These are phyloP conservation scores for Ogataea philodendri DNA, from an alignment of 805 yeast species.

Conservation along the genomic window DNA sequence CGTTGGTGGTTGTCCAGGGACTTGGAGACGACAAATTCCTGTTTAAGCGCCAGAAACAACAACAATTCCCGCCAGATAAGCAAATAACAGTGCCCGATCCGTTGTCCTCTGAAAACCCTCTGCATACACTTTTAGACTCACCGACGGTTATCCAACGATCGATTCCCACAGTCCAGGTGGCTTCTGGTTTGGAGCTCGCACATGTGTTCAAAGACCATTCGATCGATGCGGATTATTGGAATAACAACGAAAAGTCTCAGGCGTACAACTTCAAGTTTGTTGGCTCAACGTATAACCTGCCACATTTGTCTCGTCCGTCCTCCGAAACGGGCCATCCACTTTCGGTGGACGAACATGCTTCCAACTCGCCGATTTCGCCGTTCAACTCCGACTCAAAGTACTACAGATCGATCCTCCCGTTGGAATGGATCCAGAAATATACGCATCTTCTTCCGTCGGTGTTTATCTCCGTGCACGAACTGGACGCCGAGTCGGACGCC, in stretches of 20 bases:
- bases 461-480: conserved; percentile 43
- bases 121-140: conserved; percentile 7
- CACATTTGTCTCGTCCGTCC: conserved; percentile 9
- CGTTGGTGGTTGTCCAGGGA: conserved; percentile 44
- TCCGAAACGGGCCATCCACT: too few relatives aligned
- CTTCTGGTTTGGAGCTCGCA: conserved; percentile 32
- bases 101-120: conserved; percentile 11
- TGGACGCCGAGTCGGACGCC: conserved; percentile 31
- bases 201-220: conserved; percentile 32
- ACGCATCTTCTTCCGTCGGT: conserved; percentile 46
- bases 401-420: conserved; percentile 42
- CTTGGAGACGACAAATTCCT: conserved; percentile 30
- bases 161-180: conserved; percentile 27
- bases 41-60: conserved; percentile 1
- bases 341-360: conserved; percentile 1
- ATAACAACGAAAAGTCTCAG: conserved; percentile 17
- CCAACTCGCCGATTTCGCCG: conserved; percentile 41
- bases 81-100: conserved; percentile 2
- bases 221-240: conserved; percentile 23
- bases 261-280: conserved; percentile 35
- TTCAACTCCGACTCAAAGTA: conserved; percentile 39
- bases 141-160: conserved; percentile 14
- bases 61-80: conserved; percentile 13
- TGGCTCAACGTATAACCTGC: conserved; percentile 27
- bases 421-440: conserved; percentile 55